These are phyloP conservation scores for Neonectria ditissima DNA, from an alignment of 2,329 filamentous ascomycete genomes.

Conservation along the genomic window DNA sequence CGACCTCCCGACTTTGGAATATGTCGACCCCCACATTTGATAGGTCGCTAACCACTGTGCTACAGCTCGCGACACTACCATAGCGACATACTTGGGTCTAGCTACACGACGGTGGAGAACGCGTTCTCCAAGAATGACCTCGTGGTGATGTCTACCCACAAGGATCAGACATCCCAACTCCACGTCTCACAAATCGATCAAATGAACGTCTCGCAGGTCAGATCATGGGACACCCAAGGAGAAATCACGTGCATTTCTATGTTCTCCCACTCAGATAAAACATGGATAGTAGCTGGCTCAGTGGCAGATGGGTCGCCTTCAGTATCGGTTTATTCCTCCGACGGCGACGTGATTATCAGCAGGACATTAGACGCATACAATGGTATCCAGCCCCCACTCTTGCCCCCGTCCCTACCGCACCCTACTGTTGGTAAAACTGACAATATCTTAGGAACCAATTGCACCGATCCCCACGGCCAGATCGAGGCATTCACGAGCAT, in stretches of 20 bases:
- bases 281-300: constrained; percentile 51
- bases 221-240: constrained; percentile 53
- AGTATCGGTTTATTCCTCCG: constrained; percentile 48
- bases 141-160: constrained; percentile 59
- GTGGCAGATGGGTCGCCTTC: constrained; percentile 48
- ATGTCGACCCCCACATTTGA: neutral
- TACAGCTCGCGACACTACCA: constrained; percentile 47
- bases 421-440: constrained; percentile 24
- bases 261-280: constrained; percentile 41
- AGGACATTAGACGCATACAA: constrained; percentile 23
- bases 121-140: constrained; percentile 54
- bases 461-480: constrained; percentile 8
- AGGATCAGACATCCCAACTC: constrained; percentile 51
- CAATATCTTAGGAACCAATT: constrained; percentile 6
- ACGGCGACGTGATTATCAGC: constrained; percentile 39
- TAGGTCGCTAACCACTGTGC: constrained; percentile 28
- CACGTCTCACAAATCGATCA: constrained; percentile 54
- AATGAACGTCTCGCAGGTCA: constrained; percentile 44
- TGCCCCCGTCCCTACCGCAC: too few species aligned
- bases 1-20: neutral
- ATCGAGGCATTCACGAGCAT: constrained; percentile 62
- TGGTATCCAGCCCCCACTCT: constrained; percentile 25
- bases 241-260: constrained; percentile 63
- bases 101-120: constrained; percentile 52
- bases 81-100: constrained; percentile 48